Percentiles rank a stretch among this genome's conserved stretches.
Conservation (phyloP, 345 rosid genomes). For the Arabis hirsuta region DNA sequence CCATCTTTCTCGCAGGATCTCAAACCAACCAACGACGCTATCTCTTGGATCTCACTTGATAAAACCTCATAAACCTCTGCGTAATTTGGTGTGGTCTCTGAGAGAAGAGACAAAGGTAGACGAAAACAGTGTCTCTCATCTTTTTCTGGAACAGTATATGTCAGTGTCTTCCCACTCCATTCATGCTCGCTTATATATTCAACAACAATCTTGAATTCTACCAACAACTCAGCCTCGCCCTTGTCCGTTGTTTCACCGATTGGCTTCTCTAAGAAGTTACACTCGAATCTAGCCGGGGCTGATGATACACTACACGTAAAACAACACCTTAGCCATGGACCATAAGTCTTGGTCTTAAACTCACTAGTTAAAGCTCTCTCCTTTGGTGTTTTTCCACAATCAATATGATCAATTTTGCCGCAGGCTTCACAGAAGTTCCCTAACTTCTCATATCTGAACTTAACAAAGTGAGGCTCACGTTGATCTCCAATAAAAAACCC, state of each 20-base stretch:
- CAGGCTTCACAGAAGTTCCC: background rate
- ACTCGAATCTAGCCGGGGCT: background rate
- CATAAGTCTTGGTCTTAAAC: background rate
- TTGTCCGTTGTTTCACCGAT: background rate
- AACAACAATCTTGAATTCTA: background rate
- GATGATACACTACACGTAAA: background rate
- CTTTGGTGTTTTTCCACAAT: background rate
- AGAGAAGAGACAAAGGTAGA: constrained; percentile 1
- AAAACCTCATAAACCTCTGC: background rate
- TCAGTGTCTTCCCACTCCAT: constrained; percentile 11
- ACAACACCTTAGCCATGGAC: constrained; percentile 4
- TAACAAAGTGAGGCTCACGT: constrained; percentile 9
- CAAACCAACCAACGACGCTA: constrained; percentile 8
- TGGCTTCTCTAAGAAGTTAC: background rate
- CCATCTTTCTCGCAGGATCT: background rate
- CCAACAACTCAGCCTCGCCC: background rate
- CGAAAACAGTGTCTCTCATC: constrained; percentile 6
- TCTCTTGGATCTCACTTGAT: background rate
- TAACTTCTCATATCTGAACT: background rate
- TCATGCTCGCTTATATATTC: constrained; percentile 2
- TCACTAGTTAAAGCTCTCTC: constrained; percentile 1
- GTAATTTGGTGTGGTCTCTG: background rate
- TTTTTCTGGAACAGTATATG: background rate
- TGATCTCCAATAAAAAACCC: background rate
- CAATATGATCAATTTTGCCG: constrained; percentile 11